A percentile compares a stretch with the other conserved stretches of the same genome.
phyloP scores from a whole-genome alignment of 2,329 filamentous ascomycete species.

The Trichoderma aggressivum region DNA sequence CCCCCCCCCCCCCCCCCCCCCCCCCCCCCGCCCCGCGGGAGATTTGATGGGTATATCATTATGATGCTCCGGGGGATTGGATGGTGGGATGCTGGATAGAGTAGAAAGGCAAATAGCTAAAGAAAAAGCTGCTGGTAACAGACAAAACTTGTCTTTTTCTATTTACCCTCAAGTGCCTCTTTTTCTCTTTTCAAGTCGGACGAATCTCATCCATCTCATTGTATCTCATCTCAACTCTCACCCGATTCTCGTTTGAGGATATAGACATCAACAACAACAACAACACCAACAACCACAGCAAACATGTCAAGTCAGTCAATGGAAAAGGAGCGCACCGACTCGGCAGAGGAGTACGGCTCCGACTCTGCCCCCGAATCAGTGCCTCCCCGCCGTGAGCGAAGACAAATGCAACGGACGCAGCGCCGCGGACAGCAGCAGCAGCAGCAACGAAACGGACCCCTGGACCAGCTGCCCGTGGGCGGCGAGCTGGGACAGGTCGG shows the following conservation, averaged over 20 bases:
- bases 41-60: conserved; percentile 14
- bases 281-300: not conserved
- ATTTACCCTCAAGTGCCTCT: not conserved
- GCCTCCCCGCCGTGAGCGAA: conserved; percentile 4
- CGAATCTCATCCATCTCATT: not conserved
- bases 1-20: too few species aligned
- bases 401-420: not conserved
- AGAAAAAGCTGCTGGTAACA: not conserved
- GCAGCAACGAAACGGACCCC: conserved; percentile 9
- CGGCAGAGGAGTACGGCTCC: conserved; percentile 2
- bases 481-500: conserved; percentile 35
- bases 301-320: conserved; percentile 10
- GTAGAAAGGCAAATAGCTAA: not conserved
- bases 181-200: not conserved
- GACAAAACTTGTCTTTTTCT: not conserved
- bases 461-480: conserved; percentile 37
- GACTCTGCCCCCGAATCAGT: conserved; percentile 17
- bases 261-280: not conserved
- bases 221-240: not conserved
- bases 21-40: too few species aligned
- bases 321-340: conserved; percentile 16
- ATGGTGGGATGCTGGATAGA: not conserved
- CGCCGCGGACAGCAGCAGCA: not conserved
- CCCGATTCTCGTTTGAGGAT: not conserved
- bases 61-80: conserved; percentile 7